Percentiles rank a stretch among this genome's conserved stretches.
phyloP scores from a whole-genome alignment of 2,329 filamentous ascomycete species.

The Trichoderma atroviride region DNA sequence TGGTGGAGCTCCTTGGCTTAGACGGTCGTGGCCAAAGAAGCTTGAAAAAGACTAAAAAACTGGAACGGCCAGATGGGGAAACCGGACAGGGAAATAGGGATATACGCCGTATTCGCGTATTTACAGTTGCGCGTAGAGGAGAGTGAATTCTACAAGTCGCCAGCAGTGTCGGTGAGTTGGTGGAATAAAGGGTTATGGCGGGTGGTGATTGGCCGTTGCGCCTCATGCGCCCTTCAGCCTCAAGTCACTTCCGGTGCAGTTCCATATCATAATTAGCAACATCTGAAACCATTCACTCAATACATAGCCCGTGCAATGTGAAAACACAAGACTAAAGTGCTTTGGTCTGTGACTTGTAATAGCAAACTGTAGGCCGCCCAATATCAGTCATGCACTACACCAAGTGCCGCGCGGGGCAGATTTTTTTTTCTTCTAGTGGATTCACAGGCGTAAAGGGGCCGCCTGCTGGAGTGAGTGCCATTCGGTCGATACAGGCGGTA shows the following conservation, averaged over 20 bases:
- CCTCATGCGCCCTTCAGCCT: background rate
- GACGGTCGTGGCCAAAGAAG: background rate
- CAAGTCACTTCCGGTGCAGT: background rate
- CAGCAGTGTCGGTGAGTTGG: background rate
- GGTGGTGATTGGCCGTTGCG: background rate
- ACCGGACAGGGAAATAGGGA: background rate
- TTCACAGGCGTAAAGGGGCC: background rate
- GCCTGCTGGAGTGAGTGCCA: background rate
- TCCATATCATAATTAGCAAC: background rate
- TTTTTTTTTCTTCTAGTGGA: background rate
- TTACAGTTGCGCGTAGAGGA: background rate
- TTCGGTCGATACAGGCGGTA: background rate
- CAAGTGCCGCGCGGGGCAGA: conserved; percentile 2
- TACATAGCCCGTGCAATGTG: background rate
- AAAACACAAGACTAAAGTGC: background rate
- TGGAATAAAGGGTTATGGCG: background rate
- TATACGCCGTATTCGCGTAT: conserved; percentile 4
- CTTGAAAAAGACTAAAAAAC: background rate
- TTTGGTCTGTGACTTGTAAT: too few species aligned
- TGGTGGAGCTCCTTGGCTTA: background rate
- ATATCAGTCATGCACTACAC: background rate
- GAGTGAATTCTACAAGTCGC: background rate
- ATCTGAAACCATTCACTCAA: background rate
- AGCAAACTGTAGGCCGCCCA: background rate
- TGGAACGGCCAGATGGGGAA: background rate